A percentile compares a stretch with the other conserved stretches of the same genome.
Evolutionary conservation across 495 filamentous ascomycete genomes (phyloP).

Genomic region (Pyrenula massariospora): DNA sequence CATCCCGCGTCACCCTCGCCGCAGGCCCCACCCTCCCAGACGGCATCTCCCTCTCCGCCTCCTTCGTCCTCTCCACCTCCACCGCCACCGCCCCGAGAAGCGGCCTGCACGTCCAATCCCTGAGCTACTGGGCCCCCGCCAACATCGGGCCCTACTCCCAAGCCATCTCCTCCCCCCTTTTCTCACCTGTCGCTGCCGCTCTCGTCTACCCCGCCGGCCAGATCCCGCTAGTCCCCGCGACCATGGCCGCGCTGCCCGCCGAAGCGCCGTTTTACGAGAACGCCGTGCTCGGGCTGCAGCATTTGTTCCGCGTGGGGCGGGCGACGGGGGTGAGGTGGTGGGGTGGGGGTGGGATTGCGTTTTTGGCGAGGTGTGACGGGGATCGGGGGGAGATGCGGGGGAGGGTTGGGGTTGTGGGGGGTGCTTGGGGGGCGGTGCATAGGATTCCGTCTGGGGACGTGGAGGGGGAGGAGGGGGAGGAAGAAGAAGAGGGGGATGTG

Average conservation of each 20-base stretch:
- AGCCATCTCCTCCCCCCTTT: slow-evolving; percentile 52
- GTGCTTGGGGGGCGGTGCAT: slow-evolving; percentile 42
- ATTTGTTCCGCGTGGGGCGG: slow-evolving; percentile 74
- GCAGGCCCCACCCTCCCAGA: slow-evolving; percentile 52
- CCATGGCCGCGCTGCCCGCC: slow-evolving; percentile 46
- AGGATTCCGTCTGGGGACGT: slow-evolving; percentile 1
- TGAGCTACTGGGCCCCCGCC: slow-evolving; percentile 94
- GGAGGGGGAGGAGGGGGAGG: slow-evolving; percentile 17
- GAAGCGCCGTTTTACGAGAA: slow-evolving; percentile 14
- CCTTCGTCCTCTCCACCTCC: slow-evolving; percentile 31
- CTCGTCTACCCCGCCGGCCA: slow-evolving; percentile 70
- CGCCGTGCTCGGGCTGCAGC: slow-evolving; percentile 64
- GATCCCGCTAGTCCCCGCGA: slow-evolving; percentile 74
- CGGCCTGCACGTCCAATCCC: slow-evolving; percentile 81
- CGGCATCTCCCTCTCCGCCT: slow-evolving; percentile 48
- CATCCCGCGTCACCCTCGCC: slow-evolving; percentile 72
- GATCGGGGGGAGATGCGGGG: slow-evolving; percentile 9
- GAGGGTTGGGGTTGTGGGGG: slow-evolving; percentile 30
- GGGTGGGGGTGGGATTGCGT: slow-evolving; percentile 41
- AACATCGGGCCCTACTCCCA: slow-evolving; percentile 98
- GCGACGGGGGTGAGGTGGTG: slow-evolving; percentile 64
- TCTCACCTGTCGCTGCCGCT: slow-evolving; percentile 14
- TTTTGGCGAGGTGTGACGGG: slow-evolving; percentile 47
- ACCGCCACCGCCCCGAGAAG: slow-evolving; percentile 18
- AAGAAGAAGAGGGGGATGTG: slow-evolving; percentile 47